phyloP scores from a whole-genome alignment of 2,329 filamentous ascomycete genomes.

The Aspergillus sp. region DNA sequence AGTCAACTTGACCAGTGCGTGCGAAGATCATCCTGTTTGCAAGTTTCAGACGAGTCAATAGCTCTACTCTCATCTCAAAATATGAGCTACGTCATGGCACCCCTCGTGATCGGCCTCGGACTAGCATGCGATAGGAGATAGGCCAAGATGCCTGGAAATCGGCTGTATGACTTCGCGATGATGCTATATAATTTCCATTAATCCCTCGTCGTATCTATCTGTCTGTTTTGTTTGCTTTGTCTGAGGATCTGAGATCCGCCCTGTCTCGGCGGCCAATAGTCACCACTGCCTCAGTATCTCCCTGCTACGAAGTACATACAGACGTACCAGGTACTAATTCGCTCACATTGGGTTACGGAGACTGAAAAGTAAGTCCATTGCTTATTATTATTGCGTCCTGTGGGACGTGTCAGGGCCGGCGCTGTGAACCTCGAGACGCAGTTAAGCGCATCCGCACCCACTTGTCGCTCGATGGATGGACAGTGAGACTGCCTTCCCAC shows the following conservation, averaged over 20 bases:
- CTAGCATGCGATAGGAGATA: neutral
- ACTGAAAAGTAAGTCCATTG: neutral
- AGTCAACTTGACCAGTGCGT: neutral
- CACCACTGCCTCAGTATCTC: neutral
- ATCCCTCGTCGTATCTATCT: neutral
- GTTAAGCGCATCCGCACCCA: neutral
- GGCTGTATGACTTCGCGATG: slow-evolving; percentile 1
- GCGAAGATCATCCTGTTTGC: neutral
- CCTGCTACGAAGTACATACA: neutral
- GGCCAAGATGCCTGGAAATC: neutral
- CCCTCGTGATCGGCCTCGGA: neutral
- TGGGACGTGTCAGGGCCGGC: neutral
- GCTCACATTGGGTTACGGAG: neutral
- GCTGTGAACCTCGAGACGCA: neutral
- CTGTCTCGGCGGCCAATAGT: neutral
- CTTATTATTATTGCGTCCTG: neutral
- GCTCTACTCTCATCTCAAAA: neutral
- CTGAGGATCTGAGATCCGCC: neutral
- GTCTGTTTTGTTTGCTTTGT: neutral
- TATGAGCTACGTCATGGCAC: slow-evolving; percentile 1
- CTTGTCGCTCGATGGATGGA: neutral
- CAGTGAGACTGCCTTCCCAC: neutral
- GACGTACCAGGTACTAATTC: neutral
- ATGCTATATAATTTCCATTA: slow-evolving; percentile 1
- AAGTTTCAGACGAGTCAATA: neutral